A percentile compares a stretch with the other conserved stretches of the same genome.
Evolutionary conservation across 2,329 filamentous ascomycete species (phyloP).

Genomic region (Stachybotrys chartarum): DNA sequence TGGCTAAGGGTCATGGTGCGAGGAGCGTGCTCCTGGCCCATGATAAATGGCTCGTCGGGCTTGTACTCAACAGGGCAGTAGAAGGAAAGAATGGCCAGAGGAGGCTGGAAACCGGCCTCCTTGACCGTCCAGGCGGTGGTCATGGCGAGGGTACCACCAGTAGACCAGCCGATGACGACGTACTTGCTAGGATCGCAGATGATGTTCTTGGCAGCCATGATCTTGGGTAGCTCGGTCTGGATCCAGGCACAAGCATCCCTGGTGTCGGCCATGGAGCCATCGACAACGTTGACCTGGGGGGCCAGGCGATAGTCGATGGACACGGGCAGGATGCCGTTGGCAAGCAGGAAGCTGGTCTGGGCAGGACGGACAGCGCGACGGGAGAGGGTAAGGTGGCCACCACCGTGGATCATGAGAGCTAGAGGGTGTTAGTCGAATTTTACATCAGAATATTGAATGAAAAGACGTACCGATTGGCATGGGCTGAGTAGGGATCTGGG

Average conservation of each 20-base stretch:
- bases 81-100: conserved; percentile 8
- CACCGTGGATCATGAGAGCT: conserved; percentile 10
- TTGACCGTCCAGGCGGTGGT: conserved; percentile 6
- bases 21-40: conserved; percentile 8
- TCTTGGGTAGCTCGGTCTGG: conserved; percentile 2
- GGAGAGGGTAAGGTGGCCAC: conserved; percentile 7
- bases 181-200: conserved; percentile 3
- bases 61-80: conserved; percentile 11
- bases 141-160: conserved; percentile 8
- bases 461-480: background rate
- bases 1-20: conserved; percentile 8
- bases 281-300: conserved; percentile 5
- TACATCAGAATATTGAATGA: background rate
- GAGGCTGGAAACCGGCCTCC: conserved; percentile 1
- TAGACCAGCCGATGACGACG: conserved; percentile 8
- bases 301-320: conserved; percentile 6
- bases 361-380: conserved; percentile 5
- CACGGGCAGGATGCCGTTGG: conserved; percentile 6
- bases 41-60: conserved; percentile 7
- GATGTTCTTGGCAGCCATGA: conserved; percentile 4
- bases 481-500: background rate
- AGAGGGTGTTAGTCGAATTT: conserved; percentile 15
- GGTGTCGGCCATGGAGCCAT: conserved; percentile 6
- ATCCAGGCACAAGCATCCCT: conserved; percentile 7
- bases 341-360: conserved; percentile 5